Percentiles rank a stretch among this genome's conserved stretches.
phyloP scores from a whole-genome alignment of 345 rosid genomes.

The Leavenworthia alabamica region DNA sequence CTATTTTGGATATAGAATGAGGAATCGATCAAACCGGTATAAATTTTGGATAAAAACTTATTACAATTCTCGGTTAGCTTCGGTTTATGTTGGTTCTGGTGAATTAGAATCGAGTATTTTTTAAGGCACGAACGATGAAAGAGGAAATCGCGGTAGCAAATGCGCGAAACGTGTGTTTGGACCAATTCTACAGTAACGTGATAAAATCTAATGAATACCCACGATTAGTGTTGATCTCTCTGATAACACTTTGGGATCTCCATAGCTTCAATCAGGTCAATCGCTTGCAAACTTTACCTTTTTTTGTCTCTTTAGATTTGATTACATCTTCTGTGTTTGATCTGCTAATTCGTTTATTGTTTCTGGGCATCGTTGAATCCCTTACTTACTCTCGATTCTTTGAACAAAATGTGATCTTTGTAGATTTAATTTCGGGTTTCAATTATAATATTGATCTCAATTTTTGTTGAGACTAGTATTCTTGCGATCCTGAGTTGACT shows the following conservation, averaged over 20 bases:
- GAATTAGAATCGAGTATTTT: not conserved
- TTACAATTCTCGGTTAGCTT: not conserved
- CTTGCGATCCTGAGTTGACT: slow-evolving; percentile 2
- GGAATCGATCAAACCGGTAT: no score
- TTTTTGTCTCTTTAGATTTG: not conserved
- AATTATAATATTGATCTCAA: not conserved
- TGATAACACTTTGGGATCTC: slow-evolving; percentile 18
- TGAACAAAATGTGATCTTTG: not conserved
- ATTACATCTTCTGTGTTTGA: not conserved
- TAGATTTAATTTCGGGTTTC: not conserved
- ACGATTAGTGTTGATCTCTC: slow-evolving; percentile 9
- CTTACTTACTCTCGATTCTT: not conserved
- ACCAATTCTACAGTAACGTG: slow-evolving; percentile 30
- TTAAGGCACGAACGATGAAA: slow-evolving; percentile 28
- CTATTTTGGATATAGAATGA: no score
- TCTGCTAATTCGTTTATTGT: not conserved
- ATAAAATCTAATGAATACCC: not conserved
- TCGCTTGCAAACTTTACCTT: not conserved
- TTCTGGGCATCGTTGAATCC: not conserved
- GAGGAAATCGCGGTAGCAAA: slow-evolving; percentile 30
- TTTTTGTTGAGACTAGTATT: not conserved
- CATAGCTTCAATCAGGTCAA: slow-evolving; percentile 21
- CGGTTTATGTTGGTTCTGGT: not conserved
- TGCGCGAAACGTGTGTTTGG: slow-evolving; percentile 30
- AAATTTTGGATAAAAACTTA: no score